phyloP scores from a whole-genome alignment of 257 asterid genomes.

The Petunia axillaris region DNA sequence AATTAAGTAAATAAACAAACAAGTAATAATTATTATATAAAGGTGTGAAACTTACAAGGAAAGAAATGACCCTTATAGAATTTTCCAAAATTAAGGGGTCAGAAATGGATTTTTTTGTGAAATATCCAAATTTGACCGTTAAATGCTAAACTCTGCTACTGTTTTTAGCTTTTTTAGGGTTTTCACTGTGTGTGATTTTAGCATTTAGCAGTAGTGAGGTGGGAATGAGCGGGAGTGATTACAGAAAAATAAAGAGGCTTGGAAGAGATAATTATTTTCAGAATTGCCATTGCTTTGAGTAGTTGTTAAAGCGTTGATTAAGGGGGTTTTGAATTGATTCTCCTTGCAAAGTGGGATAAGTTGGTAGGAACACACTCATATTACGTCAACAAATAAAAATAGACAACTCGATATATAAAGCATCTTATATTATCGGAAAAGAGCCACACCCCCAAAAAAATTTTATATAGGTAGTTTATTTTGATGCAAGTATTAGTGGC shows the following conservation, averaged over 20 bases:
- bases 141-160: not conserved
- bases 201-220: not conserved
- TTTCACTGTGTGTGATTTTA: not conserved
- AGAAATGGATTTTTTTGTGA: not conserved
- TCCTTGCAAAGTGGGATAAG: too few relatives aligned
- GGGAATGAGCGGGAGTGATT: not conserved
- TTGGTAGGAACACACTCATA: too few relatives aligned
- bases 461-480: too few relatives aligned
- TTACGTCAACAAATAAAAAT: too few relatives aligned
- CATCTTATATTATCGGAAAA: too few relatives aligned
- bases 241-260: not conserved
- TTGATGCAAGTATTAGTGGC: too few relatives aligned
- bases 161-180: slow-evolving; percentile 16
- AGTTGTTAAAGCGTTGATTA: not conserved
- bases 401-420: too few relatives aligned
- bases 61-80: not conserved
- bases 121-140: not conserved
- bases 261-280: not conserved
- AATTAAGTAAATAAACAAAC: not conserved
- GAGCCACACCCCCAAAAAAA: too few relatives aligned
- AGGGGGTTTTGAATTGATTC: too few relatives aligned
- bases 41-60: not conserved
- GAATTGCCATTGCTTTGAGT: not conserved
- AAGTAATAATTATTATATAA: too few relatives aligned
- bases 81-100: not conserved